Percentiles rank a stretch among this genome's conserved stretches.
Evolutionary conservation across 495 filamentous ascomycete genomes (phyloP).

Genomic region (Hypoxylon lienhwacheense): DNA sequence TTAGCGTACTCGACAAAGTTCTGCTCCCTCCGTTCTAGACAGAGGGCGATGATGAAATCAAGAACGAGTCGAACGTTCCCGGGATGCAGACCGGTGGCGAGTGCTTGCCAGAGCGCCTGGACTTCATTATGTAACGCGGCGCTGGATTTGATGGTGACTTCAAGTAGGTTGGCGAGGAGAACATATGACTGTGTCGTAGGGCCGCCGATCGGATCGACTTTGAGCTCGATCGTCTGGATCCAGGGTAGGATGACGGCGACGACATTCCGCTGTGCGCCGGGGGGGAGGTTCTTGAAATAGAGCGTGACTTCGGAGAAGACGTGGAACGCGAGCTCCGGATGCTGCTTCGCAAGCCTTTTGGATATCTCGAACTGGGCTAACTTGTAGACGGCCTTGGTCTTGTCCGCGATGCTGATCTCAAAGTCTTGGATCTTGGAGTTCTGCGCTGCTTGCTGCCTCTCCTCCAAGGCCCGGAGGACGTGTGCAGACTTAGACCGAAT

Average conservation of each 20-base stretch:
- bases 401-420: constrained; percentile 97
- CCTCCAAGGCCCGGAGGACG: constrained; percentile 79
- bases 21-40: constrained; percentile 89
- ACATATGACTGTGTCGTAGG: constrained; percentile 92
- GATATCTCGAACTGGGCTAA: constrained; percentile 96
- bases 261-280: constrained; percentile 86
- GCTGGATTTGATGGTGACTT: constrained; percentile 92
- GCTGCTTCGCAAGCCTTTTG: constrained; percentile 81
- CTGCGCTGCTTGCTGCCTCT: constrained; percentile 68
- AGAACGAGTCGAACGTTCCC: constrained; percentile 95
- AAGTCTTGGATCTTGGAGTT: constrained; percentile 93
- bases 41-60: constrained; percentile 92
- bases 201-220: constrained; percentile 90
- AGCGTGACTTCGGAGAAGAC: constrained; percentile 92
- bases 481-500: constrained; percentile 87
- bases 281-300: constrained; percentile 82
- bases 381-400: constrained; percentile 97
- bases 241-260: constrained; percentile 92
- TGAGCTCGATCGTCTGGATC: constrained; percentile 91
- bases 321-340: constrained; percentile 84
- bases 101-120: constrained; percentile 94
- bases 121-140: constrained; percentile 91
- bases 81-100: constrained; percentile 88
- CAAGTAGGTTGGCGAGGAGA: constrained; percentile 90
- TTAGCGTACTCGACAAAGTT: constrained; percentile 98